Percentiles rank a stretch among this genome's conserved stretches.
phyloP scores from a whole-genome alignment of 345 rosid genomes.

The Pistacia atlantica region DNA sequence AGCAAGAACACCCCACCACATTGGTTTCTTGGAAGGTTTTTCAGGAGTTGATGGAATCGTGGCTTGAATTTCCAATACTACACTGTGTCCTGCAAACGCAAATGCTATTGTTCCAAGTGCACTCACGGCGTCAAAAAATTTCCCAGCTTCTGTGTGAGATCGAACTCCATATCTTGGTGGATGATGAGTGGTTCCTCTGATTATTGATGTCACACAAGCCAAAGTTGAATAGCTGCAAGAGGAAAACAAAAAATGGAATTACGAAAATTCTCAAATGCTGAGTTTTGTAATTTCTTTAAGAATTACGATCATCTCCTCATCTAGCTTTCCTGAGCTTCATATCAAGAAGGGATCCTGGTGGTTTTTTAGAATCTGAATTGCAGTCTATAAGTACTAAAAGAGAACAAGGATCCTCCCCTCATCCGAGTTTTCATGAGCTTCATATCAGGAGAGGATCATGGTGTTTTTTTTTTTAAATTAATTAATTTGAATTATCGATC shows the following conservation, averaged over 20 bases:
- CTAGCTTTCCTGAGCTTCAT: too few species aligned
- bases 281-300: too few species aligned
- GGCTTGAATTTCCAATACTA: conserved; percentile 67
- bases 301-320: too few species aligned
- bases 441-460: too few species aligned
- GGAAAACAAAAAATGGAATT: not conserved
- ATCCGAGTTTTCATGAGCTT: too few species aligned
- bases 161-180: not conserved
- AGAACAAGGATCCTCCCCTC: too few species aligned
- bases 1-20: conserved; percentile 55
- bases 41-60: conserved; percentile 63
- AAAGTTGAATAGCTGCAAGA: conserved; percentile 25
- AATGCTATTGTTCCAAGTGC: conserved; percentile 57
- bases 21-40: conserved; percentile 53
- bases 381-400: too few species aligned
- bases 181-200: not conserved
- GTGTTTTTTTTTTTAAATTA: too few species aligned
- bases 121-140: conserved; percentile 18
- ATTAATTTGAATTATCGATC: too few species aligned
- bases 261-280: too few species aligned
- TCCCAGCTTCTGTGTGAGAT: conserved; percentile 13
- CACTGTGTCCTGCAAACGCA: conserved; percentile 65
- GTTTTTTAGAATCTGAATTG: too few species aligned
- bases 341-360: too few species aligned
- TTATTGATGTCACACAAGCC: conserved; percentile 14